A percentile compares a stretch with the other conserved stretches of the same genome.
Conservation (phyloP, 495 filamentous ascomycete species). For the Polyplosphaeria fusca region DNA sequence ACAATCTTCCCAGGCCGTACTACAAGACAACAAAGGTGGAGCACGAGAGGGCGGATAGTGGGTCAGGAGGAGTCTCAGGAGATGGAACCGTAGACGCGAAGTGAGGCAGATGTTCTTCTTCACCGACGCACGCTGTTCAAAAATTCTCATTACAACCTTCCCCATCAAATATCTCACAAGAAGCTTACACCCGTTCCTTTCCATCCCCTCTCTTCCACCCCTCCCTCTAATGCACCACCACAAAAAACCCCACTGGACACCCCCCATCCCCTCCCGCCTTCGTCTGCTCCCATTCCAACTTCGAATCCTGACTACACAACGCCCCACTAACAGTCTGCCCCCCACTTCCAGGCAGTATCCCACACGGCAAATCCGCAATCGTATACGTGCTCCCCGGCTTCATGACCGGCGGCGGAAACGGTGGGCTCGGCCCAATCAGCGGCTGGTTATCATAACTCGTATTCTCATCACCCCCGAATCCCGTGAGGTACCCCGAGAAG, state of each 20-base stretch:
- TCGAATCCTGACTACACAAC: constrained; percentile 6
- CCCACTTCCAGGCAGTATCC: constrained; percentile 13
- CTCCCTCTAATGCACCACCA: constrained; percentile 36
- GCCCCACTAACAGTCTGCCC: constrained; percentile 17
- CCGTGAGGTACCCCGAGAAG: constrained; percentile 13
- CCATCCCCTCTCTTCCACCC: constrained; percentile 38
- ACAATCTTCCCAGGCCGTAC: constrained; percentile 33
- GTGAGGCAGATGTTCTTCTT: neutral
- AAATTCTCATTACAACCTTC: too few species aligned
- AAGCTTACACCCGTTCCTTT: neutral
- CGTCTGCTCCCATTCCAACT: constrained; percentile 14
- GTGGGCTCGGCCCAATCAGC: constrained; percentile 12
- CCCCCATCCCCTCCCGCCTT: constrained; percentile 7
- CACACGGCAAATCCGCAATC: constrained; percentile 15
- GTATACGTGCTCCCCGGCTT: constrained; percentile 17
- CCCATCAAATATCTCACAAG: too few species aligned
- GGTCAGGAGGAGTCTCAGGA: too few species aligned
- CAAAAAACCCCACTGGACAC: constrained; percentile 18
- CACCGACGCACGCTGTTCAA: too few species aligned
- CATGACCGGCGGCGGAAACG: constrained; percentile 14
- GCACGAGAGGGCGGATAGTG: neutral
- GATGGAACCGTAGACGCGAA: too few species aligned
- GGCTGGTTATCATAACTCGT: constrained; percentile 22
- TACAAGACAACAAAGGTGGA: constrained; percentile 16
- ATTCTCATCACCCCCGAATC: constrained; percentile 8